Evolutionary conservation across 495 filamentous ascomycete genomes (phyloP), one percentile per base, ranked within the genome.

Genomic region (Bathelium albidoporum): DNA sequence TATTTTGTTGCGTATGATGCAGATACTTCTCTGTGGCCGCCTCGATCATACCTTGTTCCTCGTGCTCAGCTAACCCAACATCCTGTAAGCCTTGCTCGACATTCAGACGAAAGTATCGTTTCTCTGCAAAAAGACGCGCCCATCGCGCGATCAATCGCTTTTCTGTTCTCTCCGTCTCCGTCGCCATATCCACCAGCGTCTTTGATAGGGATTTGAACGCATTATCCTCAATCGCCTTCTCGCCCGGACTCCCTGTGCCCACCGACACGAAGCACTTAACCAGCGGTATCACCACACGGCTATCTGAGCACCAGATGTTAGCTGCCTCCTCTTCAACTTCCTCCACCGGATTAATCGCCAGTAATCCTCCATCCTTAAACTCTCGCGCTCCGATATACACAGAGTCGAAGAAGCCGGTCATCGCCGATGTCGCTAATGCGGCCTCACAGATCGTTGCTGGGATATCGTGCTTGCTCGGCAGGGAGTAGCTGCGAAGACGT

Each of bases 341-440:
- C 2, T 69, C 58, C 0, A 73, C 71, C 0, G 79, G 79, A 39
- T 82, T 81, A 59, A 81, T 80, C 24, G 72, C 71, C 0, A 73
- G 72, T 7, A 80, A 68, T 0, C 73, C 78, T 28, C 77, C 79
- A 63, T 81, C 79, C 0, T 74, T 75, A 60, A 76, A 82, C 22
- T 65, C 62, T 0, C 64, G 72, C 29, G 67, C 59, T 1, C 72
- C 76, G 41, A 82, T 76, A 7, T 20, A 55, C 0, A 77, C 74
- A 0, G 74, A 65, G 0, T 78, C 73, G 59, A 81, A 81, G 60
- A 71, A 79, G 7, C 63, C 59, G 0, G 79, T 73, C 0, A 76
- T 79, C 0, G 78, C 78, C 0, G 78, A 80, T 9, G 79, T 80
- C 3, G 80, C 79, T 22, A 74, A 66, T 0, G 73, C 78, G 9